These are phyloP conservation scores for Chalciporus piperatus DNA, from an alignment of 768 basidiomycete species.

Conservation along the genomic window DNA sequence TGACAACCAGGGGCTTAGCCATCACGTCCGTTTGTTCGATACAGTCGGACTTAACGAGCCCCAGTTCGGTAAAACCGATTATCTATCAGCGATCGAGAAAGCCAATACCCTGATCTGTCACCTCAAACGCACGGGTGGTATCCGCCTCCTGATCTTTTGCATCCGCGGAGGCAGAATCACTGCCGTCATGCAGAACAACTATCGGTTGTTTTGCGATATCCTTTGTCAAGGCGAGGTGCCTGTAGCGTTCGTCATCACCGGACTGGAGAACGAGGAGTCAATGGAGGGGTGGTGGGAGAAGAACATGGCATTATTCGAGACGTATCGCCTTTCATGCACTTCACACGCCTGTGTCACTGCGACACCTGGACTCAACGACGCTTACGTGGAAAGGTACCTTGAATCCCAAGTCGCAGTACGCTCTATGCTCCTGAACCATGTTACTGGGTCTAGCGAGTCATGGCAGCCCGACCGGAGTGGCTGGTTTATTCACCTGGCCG, in stretches of 20 bases:
- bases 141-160: conserved; percentile 34
- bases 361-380: conserved; percentile 24
- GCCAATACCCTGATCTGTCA: conserved; percentile 35
- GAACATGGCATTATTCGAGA: conserved; percentile 32
- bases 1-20: conserved; percentile 10
- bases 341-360: conserved; percentile 42
- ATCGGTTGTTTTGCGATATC: conserved; percentile 27
- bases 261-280: conserved; percentile 30
- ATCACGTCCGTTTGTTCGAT: conserved; percentile 31
- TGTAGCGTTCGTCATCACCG: conserved; percentile 31
- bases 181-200: conserved; percentile 29
- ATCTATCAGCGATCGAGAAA: conserved; percentile 31
- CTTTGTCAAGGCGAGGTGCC: conserved; percentile 32
- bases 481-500: conserved; percentile 26
- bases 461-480: conserved; percentile 22
- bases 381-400: conserved; percentile 28
- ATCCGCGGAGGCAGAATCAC: conserved; percentile 34
- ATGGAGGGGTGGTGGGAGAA: conserved; percentile 36
- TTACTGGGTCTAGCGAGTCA: conserved; percentile 9
- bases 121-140: conserved; percentile 30
- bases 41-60: conserved; percentile 34
- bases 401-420: conserved; percentile 31
- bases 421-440: conserved; percentile 19
- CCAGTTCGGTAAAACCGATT: conserved; percentile 14
- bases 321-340: conserved; percentile 18